These are phyloP conservation scores for Pichia sp. DNA, from an alignment of 1,139 yeast genomes.

Conservation along the genomic window DNA sequence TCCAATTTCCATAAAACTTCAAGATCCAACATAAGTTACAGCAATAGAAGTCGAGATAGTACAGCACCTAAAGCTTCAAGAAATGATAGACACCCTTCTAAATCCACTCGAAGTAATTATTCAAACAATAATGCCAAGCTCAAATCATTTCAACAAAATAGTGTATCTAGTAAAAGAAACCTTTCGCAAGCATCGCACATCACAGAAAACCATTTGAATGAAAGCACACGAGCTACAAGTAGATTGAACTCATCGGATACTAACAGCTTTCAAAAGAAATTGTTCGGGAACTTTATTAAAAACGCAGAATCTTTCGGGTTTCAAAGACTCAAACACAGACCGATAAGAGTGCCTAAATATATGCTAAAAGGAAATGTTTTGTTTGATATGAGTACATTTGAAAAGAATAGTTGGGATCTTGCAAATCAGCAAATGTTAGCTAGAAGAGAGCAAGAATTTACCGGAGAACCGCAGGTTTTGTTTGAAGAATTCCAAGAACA, in stretches of 20 bases:
- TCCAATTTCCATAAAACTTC: too few species aligned
- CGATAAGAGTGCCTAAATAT: constrained; percentile 24
- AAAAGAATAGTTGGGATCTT: constrained; percentile 47
- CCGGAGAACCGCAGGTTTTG: constrained; percentile 40
- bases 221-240: neutral
- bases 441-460: constrained; percentile 32
- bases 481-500: constrained; percentile 60
- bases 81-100: too few species aligned
- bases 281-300: constrained; percentile 24
- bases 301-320: constrained; percentile 25
- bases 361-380: constrained; percentile 26
- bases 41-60: too few species aligned
- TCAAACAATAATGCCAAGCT: too few species aligned
- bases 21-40: too few species aligned
- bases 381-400: constrained; percentile 25
- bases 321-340: constrained; percentile 16
- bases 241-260: neutral
- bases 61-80: too few species aligned
- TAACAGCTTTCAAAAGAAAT: constrained; percentile 21
- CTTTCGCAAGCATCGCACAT: too few species aligned
- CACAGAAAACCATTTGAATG: too few species aligned
- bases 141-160: too few species aligned
- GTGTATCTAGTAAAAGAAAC: too few species aligned
- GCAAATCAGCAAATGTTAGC: constrained; percentile 44
- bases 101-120: too few species aligned